Percentiles rank a stretch among this genome's conserved stretches.
Evolutionary conservation across 805 yeast species (phyloP).

Genomic region (Cyberlindnera bimundalis): DNA sequence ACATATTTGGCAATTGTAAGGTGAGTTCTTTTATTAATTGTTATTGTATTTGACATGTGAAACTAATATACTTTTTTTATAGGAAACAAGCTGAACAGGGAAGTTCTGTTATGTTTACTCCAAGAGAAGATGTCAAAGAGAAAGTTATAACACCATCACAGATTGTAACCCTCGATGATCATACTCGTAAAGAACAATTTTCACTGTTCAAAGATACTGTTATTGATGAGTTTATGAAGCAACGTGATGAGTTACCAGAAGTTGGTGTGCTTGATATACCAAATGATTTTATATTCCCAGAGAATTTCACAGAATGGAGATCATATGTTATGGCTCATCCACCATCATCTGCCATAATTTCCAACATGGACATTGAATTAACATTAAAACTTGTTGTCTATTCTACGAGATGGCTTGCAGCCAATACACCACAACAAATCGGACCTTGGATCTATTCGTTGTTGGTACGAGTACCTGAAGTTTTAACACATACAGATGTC

Average conservation of each 20-base stretch:
- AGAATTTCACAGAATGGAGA: constrained; percentile 27
- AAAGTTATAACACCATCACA: not conserved
- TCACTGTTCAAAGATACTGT: constrained; percentile 1
- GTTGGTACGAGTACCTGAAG: constrained; percentile 15
- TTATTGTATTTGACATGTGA: too few relatives aligned
- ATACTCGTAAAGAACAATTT: not conserved
- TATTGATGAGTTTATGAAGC: constrained; percentile 8
- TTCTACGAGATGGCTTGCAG: constrained; percentile 22
- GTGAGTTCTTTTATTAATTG: constrained; percentile 3
- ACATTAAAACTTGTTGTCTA: constrained; percentile 22
- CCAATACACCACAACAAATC: constrained; percentile 14
- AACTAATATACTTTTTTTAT: too few relatives aligned
- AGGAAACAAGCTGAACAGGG: constrained; percentile 14
- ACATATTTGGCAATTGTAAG: constrained; percentile 28
- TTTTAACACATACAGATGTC: constrained; percentile 20
- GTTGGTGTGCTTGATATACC: constrained; percentile 17
- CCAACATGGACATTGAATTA: constrained; percentile 22
- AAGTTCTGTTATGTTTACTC: constrained; percentile 11
- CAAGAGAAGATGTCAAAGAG: too few relatives aligned
- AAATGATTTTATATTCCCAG: constrained; percentile 20
- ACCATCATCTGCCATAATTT: constrained; percentile 15
- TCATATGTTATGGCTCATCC: constrained; percentile 15
- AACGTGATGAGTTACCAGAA: constrained; percentile 12
- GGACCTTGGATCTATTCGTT: constrained; percentile 21
- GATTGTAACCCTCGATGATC: not conserved